Base-by-base conservation (phyloP, 805 yeast species). In the Pichia nakasei region DNA sequence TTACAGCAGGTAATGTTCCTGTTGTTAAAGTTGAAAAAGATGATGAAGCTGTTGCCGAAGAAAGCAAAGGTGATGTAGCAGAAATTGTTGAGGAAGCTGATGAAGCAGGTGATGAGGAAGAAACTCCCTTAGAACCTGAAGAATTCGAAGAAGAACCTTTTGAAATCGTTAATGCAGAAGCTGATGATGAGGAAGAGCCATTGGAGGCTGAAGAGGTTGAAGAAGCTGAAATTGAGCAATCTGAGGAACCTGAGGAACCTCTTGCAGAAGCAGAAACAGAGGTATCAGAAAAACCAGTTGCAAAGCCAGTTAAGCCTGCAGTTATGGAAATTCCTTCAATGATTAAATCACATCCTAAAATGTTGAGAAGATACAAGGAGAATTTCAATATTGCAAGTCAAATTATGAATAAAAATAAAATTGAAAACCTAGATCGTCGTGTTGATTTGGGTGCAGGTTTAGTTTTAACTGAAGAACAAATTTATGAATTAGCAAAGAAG, bases 391-490 rank as follows among this genome's bases (percentile, higher is more conserved):
- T 73, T 22, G 77, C 78, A n/a, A 57, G 62, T 42, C 67, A 66
- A 41, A 68, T 78, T 9, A 61, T 70, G 52, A 60, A 70, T 36
- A 67, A 67, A 32, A 61, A 58, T 36, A 53, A 56, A 33, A 62
- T 75, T 47, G 73, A 69, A 45, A 76, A 73, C 52, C 75, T 76
- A 2, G 68, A 71, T 49, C 66, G 72, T 58, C 57, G 68, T 21
- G 59, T 75, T 49, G 71, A 73, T 51, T 62, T 76, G 48, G 82
- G 82, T 44, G 69, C 73, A 37, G 80, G 80, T 18, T 65, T 75
- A 56, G 64, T 56, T 38, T 64, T 76, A 65, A 70, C 80, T 38
- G 78, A 76, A 51, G 70, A 69, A 43, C 78, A 75, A 57, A 68
- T 76, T 48, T 64, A 73, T 51, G 80, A 67, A 41, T 70, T 76